A percentile compares a stretch with the other conserved stretches of the same genome.
Conservation (phyloP, 83 land plant species). For the Thuja plicata region DNA sequence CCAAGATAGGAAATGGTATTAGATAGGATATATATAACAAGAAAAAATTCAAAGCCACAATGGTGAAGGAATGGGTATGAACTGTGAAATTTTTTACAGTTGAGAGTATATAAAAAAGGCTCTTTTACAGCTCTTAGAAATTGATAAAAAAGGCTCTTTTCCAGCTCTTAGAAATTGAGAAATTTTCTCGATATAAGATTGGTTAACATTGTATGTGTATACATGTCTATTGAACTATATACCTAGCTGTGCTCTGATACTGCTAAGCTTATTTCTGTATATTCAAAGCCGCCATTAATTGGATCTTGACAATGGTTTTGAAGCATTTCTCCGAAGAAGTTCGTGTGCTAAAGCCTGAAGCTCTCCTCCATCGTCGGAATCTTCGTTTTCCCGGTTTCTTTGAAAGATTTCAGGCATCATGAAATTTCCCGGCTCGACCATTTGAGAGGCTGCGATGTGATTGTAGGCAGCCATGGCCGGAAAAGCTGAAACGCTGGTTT, state of each 20-base stretch:
- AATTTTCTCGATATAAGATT: not conserved
- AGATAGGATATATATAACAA: not conserved
- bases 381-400: slow-evolving; percentile 10
- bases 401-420: not conserved
- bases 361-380: slow-evolving; percentile 12
- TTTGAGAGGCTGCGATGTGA: not conserved
- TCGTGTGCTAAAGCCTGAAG: slow-evolving; percentile 17
- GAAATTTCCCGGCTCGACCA: not conserved
- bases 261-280: not conserved
- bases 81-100: not conserved
- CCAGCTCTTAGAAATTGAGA: not conserved
- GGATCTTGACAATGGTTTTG: not conserved
- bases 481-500: not conserved
- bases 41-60: not conserved
- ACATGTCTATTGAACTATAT: not conserved
- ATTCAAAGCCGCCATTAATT: not conserved
- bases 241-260: not conserved
- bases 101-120: not conserved
- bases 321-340: slow-evolving; percentile 16
- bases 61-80: not conserved
- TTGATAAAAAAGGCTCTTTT: not conserved
- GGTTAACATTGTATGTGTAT: not conserved
- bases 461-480: not conserved
- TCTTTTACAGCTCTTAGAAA: not conserved
- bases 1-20: not conserved